phyloP scores from a whole-genome alignment of 257 asterid genomes.

The Osmanthus fragrans region DNA sequence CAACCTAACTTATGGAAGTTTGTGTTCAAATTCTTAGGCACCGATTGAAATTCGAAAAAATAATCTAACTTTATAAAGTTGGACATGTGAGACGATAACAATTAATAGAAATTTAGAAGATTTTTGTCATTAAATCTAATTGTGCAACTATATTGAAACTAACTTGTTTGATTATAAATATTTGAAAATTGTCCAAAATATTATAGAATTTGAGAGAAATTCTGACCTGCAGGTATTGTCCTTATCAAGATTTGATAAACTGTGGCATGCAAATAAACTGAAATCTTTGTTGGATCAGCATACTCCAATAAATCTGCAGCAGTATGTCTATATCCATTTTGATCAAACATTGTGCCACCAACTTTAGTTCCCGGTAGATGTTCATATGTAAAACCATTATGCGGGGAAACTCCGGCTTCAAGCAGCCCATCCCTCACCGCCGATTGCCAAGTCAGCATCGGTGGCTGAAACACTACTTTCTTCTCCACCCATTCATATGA shows the following conservation, averaged over 20 bases:
- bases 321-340: constrained; percentile 60
- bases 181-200: too few species aligned
- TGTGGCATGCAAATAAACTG: constrained; percentile 54
- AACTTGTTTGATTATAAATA: too few species aligned
- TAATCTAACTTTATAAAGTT: too few species aligned
- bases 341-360: constrained; percentile 73
- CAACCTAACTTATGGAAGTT: too few species aligned
- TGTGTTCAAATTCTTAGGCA: too few species aligned
- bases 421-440: constrained; percentile 70
- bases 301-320: constrained; percentile 81
- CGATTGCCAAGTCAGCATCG: constrained; percentile 56
- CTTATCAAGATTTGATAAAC: constrained; percentile 54
- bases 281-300: constrained; percentile 46
- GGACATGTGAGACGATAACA: too few species aligned
- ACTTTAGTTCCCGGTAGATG: constrained; percentile 71
- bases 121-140: too few species aligned
- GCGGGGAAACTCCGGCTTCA: constrained; percentile 57
- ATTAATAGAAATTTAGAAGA: too few species aligned
- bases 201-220: background rate
- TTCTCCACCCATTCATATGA: constrained; percentile 81
- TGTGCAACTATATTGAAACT: too few species aligned
- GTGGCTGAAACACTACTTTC: constrained; percentile 64
- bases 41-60: too few species aligned
- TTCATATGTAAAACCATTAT: constrained; percentile 54
- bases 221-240: constrained; percentile 35